Conservation (phyloP, 2,329 filamentous ascomycete species). For the Colletotrichum trifolii region DNA sequence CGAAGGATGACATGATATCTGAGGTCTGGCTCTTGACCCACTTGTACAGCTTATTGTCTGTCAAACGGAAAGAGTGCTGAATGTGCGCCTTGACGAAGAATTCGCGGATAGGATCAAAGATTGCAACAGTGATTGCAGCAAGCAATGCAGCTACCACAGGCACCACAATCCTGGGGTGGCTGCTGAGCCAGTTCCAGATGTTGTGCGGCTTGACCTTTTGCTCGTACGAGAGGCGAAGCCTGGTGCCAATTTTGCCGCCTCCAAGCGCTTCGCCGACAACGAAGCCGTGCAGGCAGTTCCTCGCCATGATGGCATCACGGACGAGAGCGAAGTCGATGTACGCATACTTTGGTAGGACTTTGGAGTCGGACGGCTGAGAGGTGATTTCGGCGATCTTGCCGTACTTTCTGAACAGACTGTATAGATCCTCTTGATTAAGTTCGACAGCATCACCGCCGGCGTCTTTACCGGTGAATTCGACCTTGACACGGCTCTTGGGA, state of each 20-base stretch:
- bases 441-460: conserved; percentile 80
- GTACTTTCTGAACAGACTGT: conserved; percentile 87
- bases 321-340: conserved; percentile 80
- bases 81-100: conserved; percentile 93
- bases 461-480: conserved; percentile 84
- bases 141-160: conserved; percentile 84
- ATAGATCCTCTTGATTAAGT: conserved; percentile 86
- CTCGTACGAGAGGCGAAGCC: conserved; percentile 86
- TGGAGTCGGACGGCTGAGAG: conserved; percentile 86
- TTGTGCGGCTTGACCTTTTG: conserved; percentile 80
- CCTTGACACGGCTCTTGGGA: conserved; percentile 78
- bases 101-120: conserved; percentile 94
- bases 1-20: conserved; percentile 73
- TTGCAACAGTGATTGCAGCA: conserved; percentile 83
- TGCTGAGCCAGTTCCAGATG: conserved; percentile 88
- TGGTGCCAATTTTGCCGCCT: conserved; percentile 80
- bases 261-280: conserved; percentile 75
- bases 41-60: conserved; percentile 77
- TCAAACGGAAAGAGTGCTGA: conserved; percentile 78
- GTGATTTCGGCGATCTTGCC: conserved; percentile 90
- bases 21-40: conserved; percentile 83
- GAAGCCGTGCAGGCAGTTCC: conserved; percentile 92
- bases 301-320: conserved; percentile 85
- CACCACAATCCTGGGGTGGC: conserved; percentile 88
- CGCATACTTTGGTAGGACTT: conserved; percentile 83